phyloP scores from a whole-genome alignment of 2,329 filamentous ascomycete species.

The Arthrobotrys megalospora region DNA sequence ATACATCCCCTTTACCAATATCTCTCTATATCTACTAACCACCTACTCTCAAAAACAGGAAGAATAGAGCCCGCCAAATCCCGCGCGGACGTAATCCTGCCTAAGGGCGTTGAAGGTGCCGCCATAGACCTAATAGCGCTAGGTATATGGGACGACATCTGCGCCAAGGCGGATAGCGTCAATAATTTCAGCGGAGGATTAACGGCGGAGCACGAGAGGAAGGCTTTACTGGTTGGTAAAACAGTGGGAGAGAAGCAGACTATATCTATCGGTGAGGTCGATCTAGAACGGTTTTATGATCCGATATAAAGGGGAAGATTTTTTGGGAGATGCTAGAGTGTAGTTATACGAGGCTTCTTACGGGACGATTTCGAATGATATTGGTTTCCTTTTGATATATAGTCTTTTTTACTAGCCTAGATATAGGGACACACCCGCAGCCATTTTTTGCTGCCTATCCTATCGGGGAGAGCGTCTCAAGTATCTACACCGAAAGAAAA shows the following conservation, averaged over 20 bases:
- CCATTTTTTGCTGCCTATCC: conserved; percentile 31
- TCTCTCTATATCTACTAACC: not conserved
- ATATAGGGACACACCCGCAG: conserved; percentile 8
- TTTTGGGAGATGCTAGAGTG: not conserved
- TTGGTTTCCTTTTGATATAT: conserved; percentile 17
- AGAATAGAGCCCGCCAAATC: conserved; percentile 58
- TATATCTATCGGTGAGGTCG: conserved; percentile 48
- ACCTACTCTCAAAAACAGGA: conserved; percentile 18
- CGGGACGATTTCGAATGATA: conserved; percentile 30
- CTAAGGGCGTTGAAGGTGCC: conserved; percentile 62
- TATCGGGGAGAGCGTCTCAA: conserved; percentile 37
- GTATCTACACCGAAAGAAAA: conserved; percentile 55
- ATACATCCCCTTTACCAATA: conserved; percentile 60
- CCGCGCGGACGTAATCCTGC: conserved; percentile 53
- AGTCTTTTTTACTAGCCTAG: conserved; percentile 19
- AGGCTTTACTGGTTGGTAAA: conserved; percentile 35
- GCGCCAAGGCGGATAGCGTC: conserved; percentile 43
- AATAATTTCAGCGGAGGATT: conserved; percentile 37
- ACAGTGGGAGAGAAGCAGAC: conserved; percentile 38
- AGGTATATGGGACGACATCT: conserved; percentile 64
- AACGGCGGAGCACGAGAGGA: conserved; percentile 41
- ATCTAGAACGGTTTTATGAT: conserved; percentile 57
- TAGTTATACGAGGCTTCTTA: not conserved
- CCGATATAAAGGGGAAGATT: conserved; percentile 33
- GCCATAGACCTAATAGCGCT: conserved; percentile 64